Evolutionary conservation across 176 grass and related monocot species (phyloP).

Genomic region (Elaeis guineensis): DNA sequence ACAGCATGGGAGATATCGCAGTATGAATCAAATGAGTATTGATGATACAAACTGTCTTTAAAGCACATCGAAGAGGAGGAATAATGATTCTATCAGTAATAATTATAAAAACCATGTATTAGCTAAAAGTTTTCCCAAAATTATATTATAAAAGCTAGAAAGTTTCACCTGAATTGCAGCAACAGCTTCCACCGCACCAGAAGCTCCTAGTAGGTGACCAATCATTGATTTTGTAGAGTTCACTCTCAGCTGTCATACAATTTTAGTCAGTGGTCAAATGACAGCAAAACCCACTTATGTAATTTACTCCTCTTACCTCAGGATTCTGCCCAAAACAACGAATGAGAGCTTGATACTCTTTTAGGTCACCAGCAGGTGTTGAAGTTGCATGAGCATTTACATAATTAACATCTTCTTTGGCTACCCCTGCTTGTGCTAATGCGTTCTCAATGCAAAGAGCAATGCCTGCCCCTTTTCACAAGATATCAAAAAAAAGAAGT

Average conservation of each 20-base stretch:
- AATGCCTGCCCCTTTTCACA: constrained; percentile 62
- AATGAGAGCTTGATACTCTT: constrained; percentile 87
- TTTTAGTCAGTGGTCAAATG: constrained; percentile 13
- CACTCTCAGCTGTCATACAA: constrained; percentile 56
- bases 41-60: too few relatives aligned
- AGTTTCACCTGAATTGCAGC: constrained; percentile 58
- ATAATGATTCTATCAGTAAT: too few relatives aligned
- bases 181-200: constrained; percentile 97
- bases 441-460: constrained; percentile 97
- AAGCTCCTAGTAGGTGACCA: constrained; percentile 88
- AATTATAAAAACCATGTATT: too few relatives aligned
- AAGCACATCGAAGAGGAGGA: too few relatives aligned
- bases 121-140: too few relatives aligned
- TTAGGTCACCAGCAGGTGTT: constrained; percentile 78
- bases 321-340: constrained; percentile 85
- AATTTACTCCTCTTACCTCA: constrained; percentile 40
- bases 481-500: constrained; percentile 4
- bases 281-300: constrained; percentile 1
- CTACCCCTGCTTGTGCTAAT: constrained; percentile 65
- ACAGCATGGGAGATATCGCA: too few relatives aligned
- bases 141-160: too few relatives aligned
- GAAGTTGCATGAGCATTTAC: constrained; percentile 99
- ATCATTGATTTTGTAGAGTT: constrained; percentile 99
- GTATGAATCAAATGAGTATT: too few relatives aligned
- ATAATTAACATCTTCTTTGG: constrained; percentile 88